Evolutionary conservation across 331 rosid genomes (phyloP), one percentile per base, ranked within the genome.

Genomic region (Rhamnella rubrinervis): DNA sequence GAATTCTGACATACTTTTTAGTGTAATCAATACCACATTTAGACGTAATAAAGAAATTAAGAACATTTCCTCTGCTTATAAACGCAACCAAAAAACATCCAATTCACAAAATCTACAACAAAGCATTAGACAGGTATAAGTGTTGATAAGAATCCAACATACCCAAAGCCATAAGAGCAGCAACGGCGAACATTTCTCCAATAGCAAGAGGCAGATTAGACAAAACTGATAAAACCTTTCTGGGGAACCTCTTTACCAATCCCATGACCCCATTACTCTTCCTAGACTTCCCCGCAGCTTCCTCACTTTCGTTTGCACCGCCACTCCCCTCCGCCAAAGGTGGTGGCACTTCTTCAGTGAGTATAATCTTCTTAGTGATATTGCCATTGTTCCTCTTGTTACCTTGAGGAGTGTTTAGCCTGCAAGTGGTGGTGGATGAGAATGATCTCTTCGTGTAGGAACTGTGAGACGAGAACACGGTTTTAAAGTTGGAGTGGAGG

Each of bases 201-300:
- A 93, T 85, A 81, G 98, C 98, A 85, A 93, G 80, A 40, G 96
- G 92, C 75, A 93, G 85, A 84, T 87, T 85, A 78, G 98, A 82
- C 78, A 93, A 77, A 93, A 78, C 67, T 61, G 75, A 74, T 77
- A 93, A 78, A 16, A 82, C 47, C 83, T 67, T 88, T 63, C 82
- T 88, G 6, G 88, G 85, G 25, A 91, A 46, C 73, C 68, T 78
- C 75, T 77, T 93, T 11, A 72, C 71, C 65, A 76, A 17, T 71
- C 78, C 70, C 84, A 39, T 59, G 66, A 62, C 41, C 5, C 87
- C 78, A 52, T 55, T 77, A 41, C 77, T 80, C 49, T 70, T 79
- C 75, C 78, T 70, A 12, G 84, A 19, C 63, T 65, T 83, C 4
- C 18, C 77, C 31, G 60, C 81, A 64, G 41, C 81, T 55, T 82